phyloP scores from a whole-genome alignment of 1,139 yeast species.

The Suhomyces bolitotheri region DNA sequence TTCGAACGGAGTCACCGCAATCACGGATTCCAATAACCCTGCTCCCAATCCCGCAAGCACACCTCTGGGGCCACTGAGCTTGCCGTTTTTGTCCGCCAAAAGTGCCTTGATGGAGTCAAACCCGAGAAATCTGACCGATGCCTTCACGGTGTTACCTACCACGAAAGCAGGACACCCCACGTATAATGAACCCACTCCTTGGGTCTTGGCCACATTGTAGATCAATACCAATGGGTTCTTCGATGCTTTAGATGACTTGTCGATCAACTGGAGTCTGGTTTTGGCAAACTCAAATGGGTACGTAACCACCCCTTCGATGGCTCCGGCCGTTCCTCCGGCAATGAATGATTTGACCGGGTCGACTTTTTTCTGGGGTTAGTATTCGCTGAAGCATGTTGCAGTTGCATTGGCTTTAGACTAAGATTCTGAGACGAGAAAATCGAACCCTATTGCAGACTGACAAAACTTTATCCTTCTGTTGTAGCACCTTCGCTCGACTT shows the following conservation, averaged over 20 bases:
- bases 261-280: constrained; percentile 84
- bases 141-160: constrained; percentile 93
- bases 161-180: constrained; percentile 99
- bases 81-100: constrained; percentile 81
- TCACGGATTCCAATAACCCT: constrained; percentile 84
- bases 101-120: constrained; percentile 82
- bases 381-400: neutral
- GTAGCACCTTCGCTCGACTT: no score
- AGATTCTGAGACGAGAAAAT: no score
- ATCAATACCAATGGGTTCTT: constrained; percentile 83
- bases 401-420: no score
- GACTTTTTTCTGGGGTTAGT: constrained; percentile 24
- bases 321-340: constrained; percentile 96
- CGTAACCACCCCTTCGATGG: constrained; percentile 84
- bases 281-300: constrained; percentile 98
- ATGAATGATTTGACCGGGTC: constrained; percentile 75
- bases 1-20: constrained; percentile 96
- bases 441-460: no score
- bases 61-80: constrained; percentile 85
- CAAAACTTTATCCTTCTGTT: no score
- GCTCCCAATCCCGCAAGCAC: constrained; percentile 96
- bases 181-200: constrained; percentile 79
- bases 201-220: constrained; percentile 68
- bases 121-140: constrained; percentile 90
- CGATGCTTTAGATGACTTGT: constrained; percentile 64